These are phyloP conservation scores for Raphanus sativus DNA, from an alignment of 345 rosid genomes.

Conservation along the genomic window DNA sequence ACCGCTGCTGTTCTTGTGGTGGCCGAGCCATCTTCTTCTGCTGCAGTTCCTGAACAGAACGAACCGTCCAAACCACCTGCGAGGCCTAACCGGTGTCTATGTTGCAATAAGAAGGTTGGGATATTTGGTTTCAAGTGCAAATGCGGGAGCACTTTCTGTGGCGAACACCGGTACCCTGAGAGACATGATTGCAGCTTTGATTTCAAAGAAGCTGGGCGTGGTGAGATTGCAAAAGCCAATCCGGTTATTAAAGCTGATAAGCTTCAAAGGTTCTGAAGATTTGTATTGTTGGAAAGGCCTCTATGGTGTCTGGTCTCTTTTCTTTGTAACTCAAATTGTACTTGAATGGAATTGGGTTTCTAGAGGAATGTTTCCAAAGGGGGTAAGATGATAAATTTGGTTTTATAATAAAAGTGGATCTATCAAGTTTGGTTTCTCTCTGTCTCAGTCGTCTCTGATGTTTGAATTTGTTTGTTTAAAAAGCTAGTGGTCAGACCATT, in stretches of 20 bases:
- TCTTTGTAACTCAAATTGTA: neutral
- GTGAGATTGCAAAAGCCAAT: conserved; percentile 36
- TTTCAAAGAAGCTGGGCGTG: conserved; percentile 38
- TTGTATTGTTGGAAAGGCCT: too few relatives aligned
- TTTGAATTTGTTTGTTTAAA: neutral
- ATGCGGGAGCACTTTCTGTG: conserved; percentile 41
- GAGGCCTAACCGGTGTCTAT: conserved; percentile 33
- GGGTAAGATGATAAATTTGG: conserved; percentile 18
- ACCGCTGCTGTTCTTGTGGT: neutral
- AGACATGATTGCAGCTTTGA: conserved; percentile 39
- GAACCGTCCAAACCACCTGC: conserved; percentile 9
- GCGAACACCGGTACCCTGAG: conserved; percentile 42
- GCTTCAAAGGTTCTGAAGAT: conserved; percentile 40
- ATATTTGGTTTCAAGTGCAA: conserved; percentile 41
- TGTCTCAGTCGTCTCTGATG: neutral
- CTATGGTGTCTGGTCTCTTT: neutral
- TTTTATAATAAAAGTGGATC: conserved; percentile 35
- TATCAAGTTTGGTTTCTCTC: conserved; percentile 3
- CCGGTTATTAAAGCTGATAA: conserved; percentile 43
- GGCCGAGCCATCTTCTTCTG: conserved; percentile 7
- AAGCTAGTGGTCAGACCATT: neutral
- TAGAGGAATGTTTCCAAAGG: conserved; percentile 17
- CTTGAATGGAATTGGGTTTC: conserved; percentile 23
- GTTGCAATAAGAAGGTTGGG: conserved; percentile 44
- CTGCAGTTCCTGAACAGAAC: neutral